Base-by-base conservation (phyloP, 352 stramenopile species). In the Pythium myriotylum region DNA sequence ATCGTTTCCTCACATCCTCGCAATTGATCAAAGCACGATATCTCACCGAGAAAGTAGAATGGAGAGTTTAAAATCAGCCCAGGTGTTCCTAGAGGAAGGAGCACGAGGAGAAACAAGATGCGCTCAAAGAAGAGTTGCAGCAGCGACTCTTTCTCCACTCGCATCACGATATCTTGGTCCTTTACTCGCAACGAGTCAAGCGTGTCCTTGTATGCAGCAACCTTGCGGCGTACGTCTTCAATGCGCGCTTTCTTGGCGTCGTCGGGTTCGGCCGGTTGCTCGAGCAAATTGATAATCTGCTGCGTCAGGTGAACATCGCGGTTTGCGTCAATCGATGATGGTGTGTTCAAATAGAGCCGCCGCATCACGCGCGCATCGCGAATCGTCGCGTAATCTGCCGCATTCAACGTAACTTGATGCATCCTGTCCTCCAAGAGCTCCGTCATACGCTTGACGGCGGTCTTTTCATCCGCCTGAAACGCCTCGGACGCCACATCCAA, bases 1-100 rank as follows among this genome's bases (percentile, higher is more conserved):
- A n/a, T n/a, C n/a, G n/a, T n/a, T n/a, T n/a, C 29, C 10, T 10
- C 29, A 16, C 6, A n/a, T 29, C 43, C 13, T 67, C 32, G 32
- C 17, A 19, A 60, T 32, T 14, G 41, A 27, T 43, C 22, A 22
- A 10, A 13, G 17, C 10, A 43, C 17, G 37, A 9, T 26, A 19
- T 73, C 78, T 51, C 73, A 88, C 80, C 84, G 40, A 92, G 75
- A 64, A 92, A 88, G 55, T 91, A 92, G 58, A 90, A 91, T 0
- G 84, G 84, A 7, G 88, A 76, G 70, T 91, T 86, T 19, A 92
- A 72, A 58, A 91, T 68, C 53, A 92, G 55, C 1, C 79, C 81
- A 0, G 84, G 81, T 19, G 74, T 88, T 1, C 76, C 83, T n/a
- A 92, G 58, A 20, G 84, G 81, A 17, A 92, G 47, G 27, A 92